Base-by-base conservation (phyloP, 805 yeast genomes). In the Cyberlindnera saturnus region DNA sequence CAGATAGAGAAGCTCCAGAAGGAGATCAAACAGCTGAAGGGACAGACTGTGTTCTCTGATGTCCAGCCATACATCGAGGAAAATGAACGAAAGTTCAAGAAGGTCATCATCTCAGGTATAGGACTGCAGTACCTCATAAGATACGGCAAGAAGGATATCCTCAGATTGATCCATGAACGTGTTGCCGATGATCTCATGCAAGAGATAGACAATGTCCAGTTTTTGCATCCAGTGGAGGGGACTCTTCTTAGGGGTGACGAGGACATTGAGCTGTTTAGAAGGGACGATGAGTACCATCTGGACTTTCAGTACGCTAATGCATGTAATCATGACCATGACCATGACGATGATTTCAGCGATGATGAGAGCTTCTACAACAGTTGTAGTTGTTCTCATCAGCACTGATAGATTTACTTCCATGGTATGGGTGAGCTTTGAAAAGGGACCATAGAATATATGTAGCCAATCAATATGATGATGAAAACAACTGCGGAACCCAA, bases 321-420 rank as follows among this genome's bases (percentile, higher is more conserved):
- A 7, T 46, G 48, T 18, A 23, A 26, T 7, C 42, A 44, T 35
- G 45, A 40, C 31, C 47, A 46, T 36, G 33, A 39, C 26, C 46
- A 50, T 31, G 50, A 46, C 14, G 52, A 49, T 7, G 59, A 56
- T 7, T 53, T 51, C 29, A 48, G 49, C 10, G 60, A 55, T 32
- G 61, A 56, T 40, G 61, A 52, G 17, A 52, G 53, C 39, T 55
- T 53, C 42, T 54, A 52, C 31, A 43, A 39, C 23, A 51, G 50
- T n/a, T 55, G 59, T 35, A 54, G 57, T 29, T 55, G 60, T 42
- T 38, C 54, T 13, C 59, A 55, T 37, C 59, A 49, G 26, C 43
- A 41, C 20, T 48, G 23, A 36, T 19, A 11, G 8, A 14, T 11
- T 9, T n/a, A 4, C 16, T 31, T 31, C 11, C 11, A 5, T 23